These are phyloP conservation scores for Penicillium sp. DNA, from an alignment of 2,329 filamentous ascomycete genomes.

Conservation along the genomic window DNA sequence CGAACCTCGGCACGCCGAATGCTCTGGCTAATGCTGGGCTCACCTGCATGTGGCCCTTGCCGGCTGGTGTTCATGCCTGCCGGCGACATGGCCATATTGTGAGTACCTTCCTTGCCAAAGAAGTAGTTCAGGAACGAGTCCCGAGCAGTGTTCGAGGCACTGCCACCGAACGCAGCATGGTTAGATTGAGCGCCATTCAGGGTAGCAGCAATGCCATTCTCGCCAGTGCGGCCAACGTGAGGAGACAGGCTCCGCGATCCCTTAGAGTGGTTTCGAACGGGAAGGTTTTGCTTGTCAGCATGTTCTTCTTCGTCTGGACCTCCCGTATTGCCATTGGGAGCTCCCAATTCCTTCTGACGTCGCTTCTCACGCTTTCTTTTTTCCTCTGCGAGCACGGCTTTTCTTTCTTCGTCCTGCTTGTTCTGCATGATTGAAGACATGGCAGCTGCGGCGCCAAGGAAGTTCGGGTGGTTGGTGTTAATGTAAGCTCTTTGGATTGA, in stretches of 20 bases:
- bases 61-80: slow-evolving; percentile 47
- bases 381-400: slow-evolving; percentile 74
- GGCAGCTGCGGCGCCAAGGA: slow-evolving; percentile 90
- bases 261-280: slow-evolving; percentile 62
- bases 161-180: slow-evolving; percentile 62
- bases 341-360: slow-evolving; percentile 76
- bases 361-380: slow-evolving; percentile 79
- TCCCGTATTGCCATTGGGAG: slow-evolving; percentile 60
- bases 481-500: slow-evolving; percentile 98
- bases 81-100: slow-evolving; percentile 45
- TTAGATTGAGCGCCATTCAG: slow-evolving; percentile 64
- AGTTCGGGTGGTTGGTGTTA: slow-evolving; percentile 99
- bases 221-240: slow-evolving; percentile 58
- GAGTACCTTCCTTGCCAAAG: slow-evolving; percentile 81
- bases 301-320: slow-evolving; percentile 66
- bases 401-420: slow-evolving; percentile 91
- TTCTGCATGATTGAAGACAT: slow-evolving; percentile 96
- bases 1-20: slow-evolving; percentile 64
- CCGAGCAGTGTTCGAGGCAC: slow-evolving; percentile 61
- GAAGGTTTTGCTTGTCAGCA: slow-evolving; percentile 52
- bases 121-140: slow-evolving; percentile 99
- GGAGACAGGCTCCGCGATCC: slow-evolving; percentile 78
- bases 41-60: slow-evolving; percentile 74
- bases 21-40: slow-evolving; percentile 80
- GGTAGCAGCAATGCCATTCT: slow-evolving; percentile 66